Evolutionary conservation across 2,329 filamentous ascomycete genomes (phyloP), one percentile per base, ranked within the genome.

Genomic region (Fusarium luffae): DNA sequence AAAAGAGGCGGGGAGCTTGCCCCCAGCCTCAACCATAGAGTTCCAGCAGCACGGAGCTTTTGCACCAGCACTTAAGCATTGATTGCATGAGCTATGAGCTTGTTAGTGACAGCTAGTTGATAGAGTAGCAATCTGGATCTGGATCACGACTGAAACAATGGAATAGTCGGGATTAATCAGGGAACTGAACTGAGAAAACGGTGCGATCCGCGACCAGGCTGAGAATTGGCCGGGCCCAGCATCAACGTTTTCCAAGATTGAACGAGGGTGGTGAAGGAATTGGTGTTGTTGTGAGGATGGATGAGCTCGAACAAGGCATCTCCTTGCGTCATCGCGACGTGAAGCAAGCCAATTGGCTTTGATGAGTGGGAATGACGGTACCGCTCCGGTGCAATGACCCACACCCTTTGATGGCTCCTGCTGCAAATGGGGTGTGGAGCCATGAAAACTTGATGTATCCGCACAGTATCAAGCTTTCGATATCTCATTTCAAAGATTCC

Each of bases 311-410:
- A 69, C 58, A 51, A 57, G 71, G 62, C 58, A 60, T 49, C 41
- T 67, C 57, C 64, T 66, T 75, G 73, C 73, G 73, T 75, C 73
- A 75, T 75, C 73, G 54, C 54, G 57, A 59, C 63, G 64, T 55
- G 60, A 64, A 46, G 59, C 54, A 52, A 59, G 56, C 66, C 58
- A 59, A 73, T 74, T 72, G 68, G 64, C 41, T 62, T 61, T 37
- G 37, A 34, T 37, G 54, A 32, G 61, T 67, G 69, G 66, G 66
- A 74, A 74, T 74, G 73, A 72, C 66, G 68, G 67, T 71, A 59
- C 59, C 65, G 65, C 50, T 59, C 65, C 56, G 48, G 59, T 47
- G 40, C 19, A 41, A 37, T 21, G 44, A 16, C 54, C 67, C 71
- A 54, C 69, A 57, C 48, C 46, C 57, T 57, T 40, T 55, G 19